These are phyloP conservation scores for Rhizomucor pusillus DNA, from an alignment of 371 early-diverging fungal genomes.

Conservation along the genomic window DNA sequence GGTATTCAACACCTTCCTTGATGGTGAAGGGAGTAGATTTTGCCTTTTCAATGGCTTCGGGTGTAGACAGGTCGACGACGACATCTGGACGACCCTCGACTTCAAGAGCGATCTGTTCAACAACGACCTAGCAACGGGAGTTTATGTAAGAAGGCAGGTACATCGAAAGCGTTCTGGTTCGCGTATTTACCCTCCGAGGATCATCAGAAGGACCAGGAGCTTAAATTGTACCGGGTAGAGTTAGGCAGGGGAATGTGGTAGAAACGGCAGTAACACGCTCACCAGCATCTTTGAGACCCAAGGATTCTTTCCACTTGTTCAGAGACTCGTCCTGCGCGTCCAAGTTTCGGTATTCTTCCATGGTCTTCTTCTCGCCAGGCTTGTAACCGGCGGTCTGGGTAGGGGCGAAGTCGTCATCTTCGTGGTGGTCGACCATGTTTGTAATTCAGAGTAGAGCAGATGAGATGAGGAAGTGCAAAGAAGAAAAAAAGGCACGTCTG, in stretches of 20 bases:
- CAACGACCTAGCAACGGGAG: slow-evolving; percentile 54
- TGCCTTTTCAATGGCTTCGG: slow-evolving; percentile 56
- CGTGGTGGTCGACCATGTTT: slow-evolving; percentile 46
- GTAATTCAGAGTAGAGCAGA: slow-evolving; percentile 3
- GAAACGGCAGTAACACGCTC: slow-evolving; percentile 4
- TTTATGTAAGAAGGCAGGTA: background rate
- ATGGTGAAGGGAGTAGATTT: slow-evolving; percentile 78
- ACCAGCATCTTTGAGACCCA: slow-evolving; percentile 72
- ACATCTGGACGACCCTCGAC: slow-evolving; percentile 82
- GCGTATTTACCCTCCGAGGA: slow-evolving; percentile 59
- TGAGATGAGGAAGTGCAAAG: slow-evolving; percentile 23
- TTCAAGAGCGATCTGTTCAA: slow-evolving; percentile 80
- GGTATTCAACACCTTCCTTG: slow-evolving; percentile 95
- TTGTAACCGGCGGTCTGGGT: slow-evolving; percentile 78
- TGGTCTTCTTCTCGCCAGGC: slow-evolving; percentile 86
- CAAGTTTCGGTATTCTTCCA: slow-evolving; percentile 80
- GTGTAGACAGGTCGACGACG: slow-evolving; percentile 77
- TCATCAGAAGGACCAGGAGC: slow-evolving; percentile 58
- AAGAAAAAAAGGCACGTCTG: slow-evolving; percentile 3
- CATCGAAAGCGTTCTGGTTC: background rate
- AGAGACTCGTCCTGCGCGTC: slow-evolving; percentile 94
- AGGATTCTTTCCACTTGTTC: slow-evolving; percentile 93
- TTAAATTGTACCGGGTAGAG: slow-evolving; percentile 1
- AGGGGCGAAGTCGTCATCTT: slow-evolving; percentile 82
- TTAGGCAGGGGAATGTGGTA: background rate